These are phyloP conservation scores for Fusarium nisikadoi DNA, from an alignment of 2,329 filamentous ascomycete genomes.

Conservation along the genomic window DNA sequence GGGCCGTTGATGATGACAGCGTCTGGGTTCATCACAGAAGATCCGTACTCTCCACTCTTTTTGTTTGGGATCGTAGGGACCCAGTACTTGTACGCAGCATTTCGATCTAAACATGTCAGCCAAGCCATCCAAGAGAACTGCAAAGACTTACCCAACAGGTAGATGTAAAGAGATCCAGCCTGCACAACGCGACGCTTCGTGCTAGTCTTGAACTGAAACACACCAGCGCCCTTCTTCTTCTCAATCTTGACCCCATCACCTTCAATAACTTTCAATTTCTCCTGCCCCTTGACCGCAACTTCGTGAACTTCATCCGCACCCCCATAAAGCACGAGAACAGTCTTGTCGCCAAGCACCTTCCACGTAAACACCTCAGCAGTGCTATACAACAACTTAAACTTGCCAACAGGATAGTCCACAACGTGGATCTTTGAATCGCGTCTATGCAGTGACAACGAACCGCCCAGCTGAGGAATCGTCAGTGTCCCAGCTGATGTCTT, in stretches of 20 bases:
- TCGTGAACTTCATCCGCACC: slow-evolving; percentile 72
- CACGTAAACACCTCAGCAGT: slow-evolving; percentile 77
- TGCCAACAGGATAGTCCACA: slow-evolving; percentile 72
- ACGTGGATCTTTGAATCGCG: slow-evolving; percentile 76
- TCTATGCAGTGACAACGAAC: slow-evolving; percentile 66
- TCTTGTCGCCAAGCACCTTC: slow-evolving; percentile 70
- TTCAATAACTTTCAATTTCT: slow-evolving; percentile 32
- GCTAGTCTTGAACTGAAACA: slow-evolving; percentile 49
- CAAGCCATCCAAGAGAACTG: no score
- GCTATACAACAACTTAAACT: slow-evolving; percentile 71
- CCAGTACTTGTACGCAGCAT: slow-evolving; percentile 77
- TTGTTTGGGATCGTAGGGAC: slow-evolving; percentile 63
- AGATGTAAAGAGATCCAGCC: slow-evolving; percentile 54
- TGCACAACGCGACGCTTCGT: slow-evolving; percentile 46
- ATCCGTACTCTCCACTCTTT: slow-evolving; percentile 46
- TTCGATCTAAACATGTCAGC: slow-evolving; percentile 59
- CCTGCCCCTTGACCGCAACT: slow-evolving; percentile 58
- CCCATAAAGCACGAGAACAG: slow-evolving; percentile 72
- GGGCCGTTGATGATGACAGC: slow-evolving; percentile 67
- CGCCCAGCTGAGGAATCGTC: slow-evolving; percentile 67
- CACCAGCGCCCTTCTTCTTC: slow-evolving; percentile 20
- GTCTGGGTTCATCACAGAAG: slow-evolving; percentile 47
- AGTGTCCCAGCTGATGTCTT: slow-evolving; percentile 64
- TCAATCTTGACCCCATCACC: slow-evolving; percentile 45
- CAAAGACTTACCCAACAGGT: slow-evolving; percentile 49